Conservation (phyloP, 257 asterid genomes). For the Nemophila menziesii region DNA sequence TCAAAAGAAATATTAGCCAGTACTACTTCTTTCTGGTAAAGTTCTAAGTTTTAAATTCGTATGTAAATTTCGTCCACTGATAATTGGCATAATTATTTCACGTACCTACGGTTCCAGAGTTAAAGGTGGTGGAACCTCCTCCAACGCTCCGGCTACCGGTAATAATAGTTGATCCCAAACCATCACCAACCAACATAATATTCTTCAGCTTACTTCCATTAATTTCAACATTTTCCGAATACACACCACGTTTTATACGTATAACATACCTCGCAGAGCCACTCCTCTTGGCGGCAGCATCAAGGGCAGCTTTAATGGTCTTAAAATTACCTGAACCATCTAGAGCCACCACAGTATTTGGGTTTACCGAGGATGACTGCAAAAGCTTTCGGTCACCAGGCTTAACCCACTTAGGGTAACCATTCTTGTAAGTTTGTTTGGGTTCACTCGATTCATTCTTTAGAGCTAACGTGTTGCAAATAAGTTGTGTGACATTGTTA, state of each 20-base stretch:
- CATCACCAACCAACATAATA: slow-evolving; percentile 70
- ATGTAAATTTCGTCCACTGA: neutral
- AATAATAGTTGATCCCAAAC: slow-evolving; percentile 42
- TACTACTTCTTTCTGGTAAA: neutral
- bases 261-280: slow-evolving; percentile 26
- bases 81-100: neutral
- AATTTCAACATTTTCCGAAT: slow-evolving; percentile 28
- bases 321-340: slow-evolving; percentile 35
- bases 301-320: slow-evolving; percentile 30
- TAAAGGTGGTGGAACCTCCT: slow-evolving; percentile 72
- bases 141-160: slow-evolving; percentile 71
- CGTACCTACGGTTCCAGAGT: slow-evolving; percentile 74
- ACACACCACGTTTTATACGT: slow-evolving; percentile 20
- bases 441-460: slow-evolving; percentile 12
- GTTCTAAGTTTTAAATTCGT: no score
- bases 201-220: slow-evolving; percentile 27
- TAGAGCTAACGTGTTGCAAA: slow-evolving; percentile 53
- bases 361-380: slow-evolving; percentile 4
- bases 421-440: slow-evolving; percentile 8
- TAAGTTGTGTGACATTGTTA: slow-evolving; percentile 35
- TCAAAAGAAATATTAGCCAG: no score
- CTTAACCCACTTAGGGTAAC: slow-evolving; percentile 26
- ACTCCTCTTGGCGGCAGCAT: slow-evolving; percentile 16
- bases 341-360: slow-evolving; percentile 31
- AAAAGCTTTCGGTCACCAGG: slow-evolving; percentile 17